A percentile compares a stretch with the other conserved stretches of the same genome.
Evolutionary conservation across 1,139 yeast genomes (phyloP).

Genomic region (Yamadazyma blattariae): DNA sequence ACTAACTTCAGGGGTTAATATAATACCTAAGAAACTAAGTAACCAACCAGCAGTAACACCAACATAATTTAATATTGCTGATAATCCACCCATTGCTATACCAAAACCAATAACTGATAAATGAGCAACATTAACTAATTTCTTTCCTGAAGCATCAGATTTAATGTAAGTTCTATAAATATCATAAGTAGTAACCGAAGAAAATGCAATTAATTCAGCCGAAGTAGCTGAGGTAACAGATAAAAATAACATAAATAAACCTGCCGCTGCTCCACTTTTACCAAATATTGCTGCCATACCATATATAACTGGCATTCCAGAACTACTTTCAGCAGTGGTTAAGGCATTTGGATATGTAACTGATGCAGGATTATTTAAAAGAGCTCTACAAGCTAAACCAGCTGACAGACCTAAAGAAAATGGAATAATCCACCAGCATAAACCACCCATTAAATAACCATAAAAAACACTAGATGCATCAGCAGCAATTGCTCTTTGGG

Average conservation of each 20-base stretch:
- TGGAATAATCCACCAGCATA: conserved; percentile 41
- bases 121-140: conserved; percentile 29
- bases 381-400: conserved; percentile 34
- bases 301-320: conserved; percentile 21
- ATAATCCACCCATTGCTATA: conserved; percentile 25
- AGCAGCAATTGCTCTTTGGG: conserved; percentile 41
- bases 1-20: conserved; percentile 33
- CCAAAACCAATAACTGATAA: conserved; percentile 24
- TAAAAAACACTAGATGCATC: conserved; percentile 28
- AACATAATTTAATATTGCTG: conserved; percentile 29
- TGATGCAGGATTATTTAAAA: conserved; percentile 28
- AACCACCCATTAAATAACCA: conserved; percentile 37
- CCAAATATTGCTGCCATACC: conserved; percentile 27
- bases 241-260: conserved; percentile 32
- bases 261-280: conserved; percentile 34
- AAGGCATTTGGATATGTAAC: conserved; percentile 24
- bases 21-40: conserved; percentile 28
- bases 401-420: conserved; percentile 32
- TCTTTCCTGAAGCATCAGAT: conserved; percentile 30
- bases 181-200: conserved; percentile 35
- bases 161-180: conserved; percentile 32
- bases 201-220: conserved; percentile 36
- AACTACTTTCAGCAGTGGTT: conserved; percentile 11
- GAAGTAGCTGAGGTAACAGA: conserved; percentile 38
- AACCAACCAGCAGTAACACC: conserved; percentile 30